Evolutionary conservation across 2,329 filamentous ascomycete genomes (phyloP).

Genomic region (Colletotrichum sp.): DNA sequence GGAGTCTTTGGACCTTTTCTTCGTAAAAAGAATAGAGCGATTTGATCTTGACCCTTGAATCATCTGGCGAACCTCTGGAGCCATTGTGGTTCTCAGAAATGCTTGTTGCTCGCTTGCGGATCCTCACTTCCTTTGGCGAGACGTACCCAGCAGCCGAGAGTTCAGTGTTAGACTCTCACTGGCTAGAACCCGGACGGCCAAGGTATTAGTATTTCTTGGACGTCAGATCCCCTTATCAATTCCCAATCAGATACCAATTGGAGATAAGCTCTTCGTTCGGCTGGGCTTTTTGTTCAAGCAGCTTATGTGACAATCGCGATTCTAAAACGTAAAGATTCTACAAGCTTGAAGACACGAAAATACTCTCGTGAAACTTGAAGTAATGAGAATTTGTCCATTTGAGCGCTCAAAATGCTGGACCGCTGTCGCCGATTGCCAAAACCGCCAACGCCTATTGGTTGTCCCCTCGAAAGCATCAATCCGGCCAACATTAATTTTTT

Average conservation of each 20-base stretch:
- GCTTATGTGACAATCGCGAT: background rate
- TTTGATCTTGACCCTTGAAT: background rate
- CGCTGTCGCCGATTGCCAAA: background rate
- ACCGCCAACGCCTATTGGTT: background rate
- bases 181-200: background rate
- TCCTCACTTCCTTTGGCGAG: background rate
- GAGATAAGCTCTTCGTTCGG: fast-evolving
- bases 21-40: background rate
- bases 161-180: background rate
- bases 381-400: background rate
- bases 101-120: background rate
- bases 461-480: background rate
- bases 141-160: background rate
- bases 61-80: background rate
- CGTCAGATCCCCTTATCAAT: slow-evolving; percentile 8
- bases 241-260: background rate
- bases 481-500: fast-evolving
- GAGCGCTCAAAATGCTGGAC: background rate
- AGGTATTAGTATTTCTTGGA: slow-evolving; percentile 10
- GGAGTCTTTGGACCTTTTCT: background rate
- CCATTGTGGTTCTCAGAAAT: background rate
- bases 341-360: background rate
- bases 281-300: background rate
- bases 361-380: background rate
- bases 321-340: background rate